phyloP scores from a whole-genome alignment of 2,329 filamentous ascomycete genomes.

The Stemphylium lycopersici region DNA sequence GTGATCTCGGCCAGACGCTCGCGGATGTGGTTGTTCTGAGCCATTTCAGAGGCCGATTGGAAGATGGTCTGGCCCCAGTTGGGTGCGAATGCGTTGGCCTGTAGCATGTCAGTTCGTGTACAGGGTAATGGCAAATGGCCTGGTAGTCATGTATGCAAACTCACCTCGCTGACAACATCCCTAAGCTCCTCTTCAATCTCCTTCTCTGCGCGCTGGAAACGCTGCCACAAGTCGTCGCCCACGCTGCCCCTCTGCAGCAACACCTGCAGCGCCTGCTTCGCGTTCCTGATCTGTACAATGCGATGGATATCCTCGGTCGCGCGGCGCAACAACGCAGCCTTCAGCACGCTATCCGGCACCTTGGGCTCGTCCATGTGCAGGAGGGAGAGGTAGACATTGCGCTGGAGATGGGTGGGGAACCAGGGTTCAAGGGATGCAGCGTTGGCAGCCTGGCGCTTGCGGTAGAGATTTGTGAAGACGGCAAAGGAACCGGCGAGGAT shows the following conservation, averaged over 20 bases:
- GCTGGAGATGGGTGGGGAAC: constrained; percentile 89
- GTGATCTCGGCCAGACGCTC: constrained; percentile 77
- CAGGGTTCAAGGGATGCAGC: constrained; percentile 88
- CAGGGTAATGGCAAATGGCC: neutral
- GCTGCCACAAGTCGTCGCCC: constrained; percentile 93
- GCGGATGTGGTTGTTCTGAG: constrained; percentile 79
- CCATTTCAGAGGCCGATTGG: constrained; percentile 96
- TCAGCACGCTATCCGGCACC: constrained; percentile 83
- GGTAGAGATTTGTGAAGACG: constrained; percentile 91
- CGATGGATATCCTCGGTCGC: constrained; percentile 92
- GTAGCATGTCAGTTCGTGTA: constrained; percentile 12
- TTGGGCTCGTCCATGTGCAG: constrained; percentile 76
- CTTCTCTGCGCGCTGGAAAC: constrained; percentile 89
- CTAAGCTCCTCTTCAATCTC: constrained; percentile 96
- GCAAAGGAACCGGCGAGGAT: constrained; percentile 87
- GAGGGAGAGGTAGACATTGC: constrained; percentile 92
- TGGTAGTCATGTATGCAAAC: constrained; percentile 25
- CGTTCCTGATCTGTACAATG: constrained; percentile 84
- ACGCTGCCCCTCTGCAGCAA: constrained; percentile 90
- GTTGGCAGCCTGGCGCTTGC: constrained; percentile 82
- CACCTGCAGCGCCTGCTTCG: constrained; percentile 84
- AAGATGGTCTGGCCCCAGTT: constrained; percentile 96
- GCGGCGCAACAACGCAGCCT: constrained; percentile 85
- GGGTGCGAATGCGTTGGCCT: constrained; percentile 89
- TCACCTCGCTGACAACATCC: constrained; percentile 90